Evolutionary conservation across 192 early-diverging fungal species (phyloP).

Genomic region (Podila epicladia): DNA sequence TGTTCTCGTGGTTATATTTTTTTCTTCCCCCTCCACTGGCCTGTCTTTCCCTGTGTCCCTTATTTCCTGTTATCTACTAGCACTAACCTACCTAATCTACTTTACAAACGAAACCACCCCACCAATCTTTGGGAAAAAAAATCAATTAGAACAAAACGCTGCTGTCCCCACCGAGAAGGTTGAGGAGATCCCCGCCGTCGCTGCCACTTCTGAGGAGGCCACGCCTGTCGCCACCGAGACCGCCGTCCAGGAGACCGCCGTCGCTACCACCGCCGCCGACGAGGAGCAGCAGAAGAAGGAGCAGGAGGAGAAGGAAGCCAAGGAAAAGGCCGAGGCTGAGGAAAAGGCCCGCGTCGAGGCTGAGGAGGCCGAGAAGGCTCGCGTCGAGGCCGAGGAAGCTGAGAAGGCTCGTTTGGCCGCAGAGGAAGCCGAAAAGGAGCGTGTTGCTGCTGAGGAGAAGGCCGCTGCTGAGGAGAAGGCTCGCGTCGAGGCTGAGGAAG

Average conservation of each 20-base stretch:
- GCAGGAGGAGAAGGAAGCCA: constrained; percentile 2
- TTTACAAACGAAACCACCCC: not conserved
- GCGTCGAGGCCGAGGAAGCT: constrained; percentile 5
- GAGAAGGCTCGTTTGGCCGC: constrained; percentile 19
- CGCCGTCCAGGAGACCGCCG: constrained; percentile 9
- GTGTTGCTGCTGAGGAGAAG: constrained; percentile 7
- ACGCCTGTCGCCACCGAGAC: constrained; percentile 3
- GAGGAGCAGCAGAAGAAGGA: constrained; percentile 3
- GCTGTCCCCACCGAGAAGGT: constrained; percentile 11
- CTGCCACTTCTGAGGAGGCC: not conserved
- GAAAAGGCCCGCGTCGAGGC: not conserved
- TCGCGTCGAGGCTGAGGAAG: not conserved
- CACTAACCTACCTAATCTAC: not conserved
- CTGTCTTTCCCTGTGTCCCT: not conserved
- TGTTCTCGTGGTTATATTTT: constrained; percentile 2
- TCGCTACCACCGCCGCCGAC: not conserved
- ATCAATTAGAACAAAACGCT: constrained; percentile 27
- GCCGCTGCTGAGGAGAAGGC: constrained; percentile 24
- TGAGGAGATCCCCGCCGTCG: constrained; percentile 5
- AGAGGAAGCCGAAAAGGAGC: constrained; percentile 10
- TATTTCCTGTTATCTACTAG: not conserved
- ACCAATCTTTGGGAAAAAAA: too few species aligned
- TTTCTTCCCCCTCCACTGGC: too few species aligned
- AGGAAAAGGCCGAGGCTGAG: not conserved
- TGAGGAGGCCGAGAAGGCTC: not conserved